These are phyloP conservation scores for Cutaneotrichosporon cyanovorans DNA, from an alignment of 1,284 basidiomycete species.

Conservation along the genomic window DNA sequence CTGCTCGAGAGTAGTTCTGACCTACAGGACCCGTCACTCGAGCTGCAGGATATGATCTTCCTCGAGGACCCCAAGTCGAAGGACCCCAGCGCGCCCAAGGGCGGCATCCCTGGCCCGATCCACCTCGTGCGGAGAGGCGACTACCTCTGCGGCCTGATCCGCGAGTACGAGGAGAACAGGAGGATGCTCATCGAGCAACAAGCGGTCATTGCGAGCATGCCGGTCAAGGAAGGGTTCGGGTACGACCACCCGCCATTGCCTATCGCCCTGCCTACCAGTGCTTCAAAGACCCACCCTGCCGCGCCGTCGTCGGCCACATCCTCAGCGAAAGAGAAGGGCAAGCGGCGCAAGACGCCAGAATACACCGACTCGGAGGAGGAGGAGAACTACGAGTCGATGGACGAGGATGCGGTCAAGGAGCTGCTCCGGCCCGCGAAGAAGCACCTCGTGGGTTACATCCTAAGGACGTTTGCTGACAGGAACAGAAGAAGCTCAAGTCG, in stretches of 20 bases:
- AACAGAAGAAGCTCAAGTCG: constrained; percentile 82
- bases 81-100: constrained; percentile 32
- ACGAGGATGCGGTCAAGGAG: constrained; percentile 90
- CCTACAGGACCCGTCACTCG: constrained; percentile 66
- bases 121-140: constrained; percentile 96
- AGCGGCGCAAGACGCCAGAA: constrained; percentile 79
- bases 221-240: constrained; percentile 40
- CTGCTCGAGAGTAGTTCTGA: constrained; percentile 2
- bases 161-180: constrained; percentile 87
- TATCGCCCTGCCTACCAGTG: constrained; percentile 3
- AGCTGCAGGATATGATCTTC: constrained; percentile 89
- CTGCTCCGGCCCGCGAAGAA: constrained; percentile 93
- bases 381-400: constrained; percentile 76
- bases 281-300: background rate
- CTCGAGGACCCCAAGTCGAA: constrained; percentile 84
- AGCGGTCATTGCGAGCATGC: constrained; percentile 51
- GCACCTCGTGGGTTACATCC: constrained; percentile 64
- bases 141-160: constrained; percentile 74
- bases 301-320: background rate
- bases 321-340: constrained; percentile 50
- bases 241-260: constrained; percentile 32
- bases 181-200: constrained; percentile 53
- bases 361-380: constrained; percentile 86
- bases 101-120: constrained; percentile 79
- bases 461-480: too few species aligned